Conservation (phyloP, 805 yeast genomes). For the Komagataella populi region DNA sequence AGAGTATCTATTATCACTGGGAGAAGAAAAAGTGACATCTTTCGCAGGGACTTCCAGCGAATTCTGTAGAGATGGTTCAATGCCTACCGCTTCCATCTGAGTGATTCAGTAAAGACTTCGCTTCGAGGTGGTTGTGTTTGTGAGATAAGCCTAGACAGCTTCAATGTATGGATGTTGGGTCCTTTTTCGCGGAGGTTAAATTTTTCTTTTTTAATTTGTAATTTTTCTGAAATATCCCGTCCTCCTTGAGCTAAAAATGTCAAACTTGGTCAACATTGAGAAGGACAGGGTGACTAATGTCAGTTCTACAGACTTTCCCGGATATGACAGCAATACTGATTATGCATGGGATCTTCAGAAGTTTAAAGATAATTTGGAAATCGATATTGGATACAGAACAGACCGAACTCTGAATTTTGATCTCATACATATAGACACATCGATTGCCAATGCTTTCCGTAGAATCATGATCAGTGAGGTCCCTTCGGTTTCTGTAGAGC, state of each 20-base stretch:
- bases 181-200: not conserved
- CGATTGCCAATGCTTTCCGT: conserved; percentile 91
- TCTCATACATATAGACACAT: conserved; percentile 74
- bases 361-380: conserved; percentile 54
- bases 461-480: conserved; percentile 96
- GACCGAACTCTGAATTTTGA: conserved; percentile 79
- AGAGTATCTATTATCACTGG: not conserved
- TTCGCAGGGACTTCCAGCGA: not conserved
- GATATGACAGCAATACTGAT: conserved; percentile 49
- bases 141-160: not conserved
- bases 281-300: conserved; percentile 87
- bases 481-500: conserved; percentile 91
- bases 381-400: conserved; percentile 50
- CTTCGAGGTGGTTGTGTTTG: not conserved
- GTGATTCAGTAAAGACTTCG: not conserved
- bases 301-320: conserved; percentile 85
- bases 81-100: not conserved
- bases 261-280: conserved; percentile 71
- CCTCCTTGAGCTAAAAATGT: conserved; percentile 9
- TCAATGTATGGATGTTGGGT: not conserved
- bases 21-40: not conserved
- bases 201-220: conserved; percentile 1
- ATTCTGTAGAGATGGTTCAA: not conserved
- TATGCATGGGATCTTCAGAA: conserved; percentile 74
- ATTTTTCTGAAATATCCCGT: not conserved